Conservation (phyloP, 2,329 filamentous ascomycete genomes). For the Penicillium janthinellum region DNA sequence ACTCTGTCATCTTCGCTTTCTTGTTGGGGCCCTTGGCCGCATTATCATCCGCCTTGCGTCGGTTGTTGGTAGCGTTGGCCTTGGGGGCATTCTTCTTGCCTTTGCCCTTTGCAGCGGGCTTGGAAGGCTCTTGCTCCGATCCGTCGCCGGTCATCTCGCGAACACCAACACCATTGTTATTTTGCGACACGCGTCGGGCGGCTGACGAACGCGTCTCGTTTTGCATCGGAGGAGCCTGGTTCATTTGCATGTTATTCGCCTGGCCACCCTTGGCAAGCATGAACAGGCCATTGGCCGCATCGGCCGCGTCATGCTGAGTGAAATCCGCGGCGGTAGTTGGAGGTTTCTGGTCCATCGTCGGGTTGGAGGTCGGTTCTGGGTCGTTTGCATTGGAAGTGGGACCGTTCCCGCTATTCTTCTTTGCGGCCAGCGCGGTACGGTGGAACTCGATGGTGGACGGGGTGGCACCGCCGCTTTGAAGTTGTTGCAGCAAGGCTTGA, state of each 20-base stretch:
- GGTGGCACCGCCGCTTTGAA: slow-evolving; percentile 80
- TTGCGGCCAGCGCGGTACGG: slow-evolving; percentile 81
- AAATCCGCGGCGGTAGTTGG: slow-evolving; percentile 63
- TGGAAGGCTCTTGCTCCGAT: slow-evolving; percentile 71
- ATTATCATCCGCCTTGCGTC: slow-evolving; percentile 77
- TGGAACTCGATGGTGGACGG: slow-evolving; percentile 93
- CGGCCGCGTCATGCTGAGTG: slow-evolving; percentile 85
- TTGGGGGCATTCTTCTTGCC: slow-evolving; percentile 66
- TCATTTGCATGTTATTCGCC: slow-evolving; percentile 56
- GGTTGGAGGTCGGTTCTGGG: slow-evolving; percentile 40
- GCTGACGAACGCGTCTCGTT: slow-evolving; percentile 49
- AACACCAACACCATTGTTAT: slow-evolving; percentile 53
- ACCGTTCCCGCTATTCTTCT: slow-evolving; percentile 54
- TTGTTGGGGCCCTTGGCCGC: slow-evolving; percentile 70
- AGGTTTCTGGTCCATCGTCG: slow-evolving; percentile 47
- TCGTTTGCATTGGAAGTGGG: slow-evolving; percentile 47
- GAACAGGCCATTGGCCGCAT: slow-evolving; percentile 91
- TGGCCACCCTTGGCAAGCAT: slow-evolving; percentile 74
- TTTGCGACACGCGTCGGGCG: slow-evolving; percentile 46
- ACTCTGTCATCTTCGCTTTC: slow-evolving; percentile 64
- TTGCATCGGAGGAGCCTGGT: slow-evolving; percentile 33
- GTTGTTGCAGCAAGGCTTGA: slow-evolving; percentile 75
- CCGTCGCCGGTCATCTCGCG: slow-evolving; percentile 70
- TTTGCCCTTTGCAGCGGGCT: slow-evolving; percentile 66
- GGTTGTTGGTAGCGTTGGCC: slow-evolving; percentile 58